A percentile compares a stretch with the other conserved stretches of the same genome.
Conservation (phyloP, 2,329 filamentous ascomycete species). For the Fusarium nematophilum region DNA sequence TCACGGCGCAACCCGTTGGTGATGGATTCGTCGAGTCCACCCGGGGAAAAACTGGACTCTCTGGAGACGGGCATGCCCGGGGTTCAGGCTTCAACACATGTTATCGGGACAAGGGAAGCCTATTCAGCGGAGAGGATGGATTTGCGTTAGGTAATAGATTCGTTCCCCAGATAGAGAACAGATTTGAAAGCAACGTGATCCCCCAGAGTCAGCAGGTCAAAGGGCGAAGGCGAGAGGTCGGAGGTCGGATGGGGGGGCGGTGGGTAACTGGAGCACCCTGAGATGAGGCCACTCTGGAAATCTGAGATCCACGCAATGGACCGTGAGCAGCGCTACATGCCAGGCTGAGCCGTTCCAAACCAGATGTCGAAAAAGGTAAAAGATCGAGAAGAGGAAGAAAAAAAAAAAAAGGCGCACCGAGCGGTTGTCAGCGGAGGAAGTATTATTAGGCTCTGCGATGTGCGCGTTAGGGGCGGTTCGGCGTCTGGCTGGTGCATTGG, state of each 20-base stretch:
- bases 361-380: background rate
- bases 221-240: background rate
- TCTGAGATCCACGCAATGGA: conserved; percentile 2
- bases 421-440: too few species aligned
- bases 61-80: background rate
- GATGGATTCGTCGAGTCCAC: too few species aligned
- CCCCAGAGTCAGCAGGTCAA: conserved; percentile 12
- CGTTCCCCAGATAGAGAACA: conserved; percentile 25
- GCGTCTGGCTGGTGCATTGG: too few species aligned
- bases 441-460: too few species aligned
- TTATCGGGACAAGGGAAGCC: conserved; percentile 26
- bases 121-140: conserved; percentile 26
- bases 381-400: background rate
- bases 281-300: conserved; percentile 3
- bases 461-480: too few species aligned
- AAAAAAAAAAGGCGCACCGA: background rate
- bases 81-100: conserved; percentile 20
- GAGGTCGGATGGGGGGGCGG: conserved; percentile 1
- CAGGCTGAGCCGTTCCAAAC: background rate
- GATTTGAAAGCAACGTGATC: conserved; percentile 15
- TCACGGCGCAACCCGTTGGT: background rate
- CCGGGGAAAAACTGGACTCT: conserved; percentile 5
- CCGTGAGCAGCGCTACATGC: background rate
- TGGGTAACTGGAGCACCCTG: conserved; percentile 1
- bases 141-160: conserved; percentile 33